Percentiles rank a stretch among this genome's conserved stretches.
phyloP scores from a whole-genome alignment of 208 protist species.

The Trypanosoma lewisi region DNA sequence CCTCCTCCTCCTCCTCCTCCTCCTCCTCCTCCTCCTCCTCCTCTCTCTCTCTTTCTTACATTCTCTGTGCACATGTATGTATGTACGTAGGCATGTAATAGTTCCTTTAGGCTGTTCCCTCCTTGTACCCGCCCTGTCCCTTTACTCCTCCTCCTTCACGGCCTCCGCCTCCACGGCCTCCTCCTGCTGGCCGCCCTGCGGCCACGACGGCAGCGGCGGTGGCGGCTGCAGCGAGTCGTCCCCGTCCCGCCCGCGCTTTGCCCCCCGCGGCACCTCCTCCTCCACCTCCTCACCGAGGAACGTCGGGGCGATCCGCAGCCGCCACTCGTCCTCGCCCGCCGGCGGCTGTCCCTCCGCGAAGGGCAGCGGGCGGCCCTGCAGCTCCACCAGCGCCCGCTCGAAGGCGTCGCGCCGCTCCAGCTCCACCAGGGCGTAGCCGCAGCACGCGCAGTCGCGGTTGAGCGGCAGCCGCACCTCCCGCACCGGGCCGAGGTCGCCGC shows the following conservation, averaged over 20 bases:
- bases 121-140: too few relatives aligned
- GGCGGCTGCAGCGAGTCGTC: too few relatives aligned
- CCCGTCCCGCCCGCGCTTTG: constrained; percentile 29
- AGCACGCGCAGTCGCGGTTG: constrained; percentile 62
- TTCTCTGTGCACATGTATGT: not conserved
- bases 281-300: constrained; percentile 80
- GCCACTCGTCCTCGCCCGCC: constrained; percentile 14
- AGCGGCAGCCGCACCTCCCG: constrained; percentile 69
- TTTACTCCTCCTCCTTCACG: too few relatives aligned
- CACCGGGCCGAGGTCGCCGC: constrained; percentile 42
- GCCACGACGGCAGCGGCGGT: too few relatives aligned
- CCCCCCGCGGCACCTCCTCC: constrained; percentile 27
- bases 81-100: constrained; percentile 8
- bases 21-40: too few relatives aligned
- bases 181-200: too few relatives aligned
- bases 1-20: too few relatives aligned
- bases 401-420: constrained; percentile 54
- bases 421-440: constrained; percentile 82
- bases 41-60: too few relatives aligned
- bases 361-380: constrained; percentile 45
- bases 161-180: too few relatives aligned
- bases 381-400: constrained; percentile 52
- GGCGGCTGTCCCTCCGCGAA: constrained; percentile 29
- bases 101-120: too few relatives aligned
- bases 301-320: constrained; percentile 48